Base-by-base conservation (phyloP, 495 filamentous ascomycete species). In the Chaetomium fimeti region DNA sequence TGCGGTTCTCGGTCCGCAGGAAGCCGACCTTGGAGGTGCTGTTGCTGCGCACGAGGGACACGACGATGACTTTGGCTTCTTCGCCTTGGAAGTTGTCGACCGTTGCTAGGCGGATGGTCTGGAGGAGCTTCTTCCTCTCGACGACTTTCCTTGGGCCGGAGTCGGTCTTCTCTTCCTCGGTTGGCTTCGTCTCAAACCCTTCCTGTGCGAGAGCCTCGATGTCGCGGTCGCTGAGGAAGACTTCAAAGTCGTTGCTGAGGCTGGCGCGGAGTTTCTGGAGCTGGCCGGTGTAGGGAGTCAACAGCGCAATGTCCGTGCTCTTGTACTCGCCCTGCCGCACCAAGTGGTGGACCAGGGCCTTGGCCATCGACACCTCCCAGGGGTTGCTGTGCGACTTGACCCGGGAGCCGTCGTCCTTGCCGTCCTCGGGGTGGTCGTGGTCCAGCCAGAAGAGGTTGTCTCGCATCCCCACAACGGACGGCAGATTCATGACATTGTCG, bases 51-150 rank as follows among this genome's bases (percentile, higher is more conserved):
- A 94, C 91, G 0, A 94, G 75, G 0, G 90, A 93, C n/a, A 95
- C 81, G n/a, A 94, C 78, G 12, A 94, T 81, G 4, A 93, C 81
- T 58, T 91, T 89, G 16, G 89, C 89, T 68, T 94, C 89, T 71
- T 94, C 90, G 8, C 89, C 89, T 68, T 92, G 90, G 62, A 93
- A 93, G 69, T 91, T 93, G 71, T 94, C 91, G n/a, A 95, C 85
- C 0, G 88, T 94, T n/a, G 91, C 89, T 7, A 91, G 71, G 28
- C 88, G 79, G 3, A 95, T 74, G 15, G 79, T 77, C n/a, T 88
- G 78, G 0, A 87, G 66, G 1, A 92, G 76, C 0, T 76, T 83
- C 24, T 77, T 81, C 67, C 85, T 86, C 53, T 75, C 62, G 29
- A 62, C 25, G 29, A 28, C 13, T 20, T 64, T 65, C 7, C 45